phyloP scores from a whole-genome alignment of 2,329 filamentous ascomycete genomes.

The Reticulascus tulasneorum region DNA sequence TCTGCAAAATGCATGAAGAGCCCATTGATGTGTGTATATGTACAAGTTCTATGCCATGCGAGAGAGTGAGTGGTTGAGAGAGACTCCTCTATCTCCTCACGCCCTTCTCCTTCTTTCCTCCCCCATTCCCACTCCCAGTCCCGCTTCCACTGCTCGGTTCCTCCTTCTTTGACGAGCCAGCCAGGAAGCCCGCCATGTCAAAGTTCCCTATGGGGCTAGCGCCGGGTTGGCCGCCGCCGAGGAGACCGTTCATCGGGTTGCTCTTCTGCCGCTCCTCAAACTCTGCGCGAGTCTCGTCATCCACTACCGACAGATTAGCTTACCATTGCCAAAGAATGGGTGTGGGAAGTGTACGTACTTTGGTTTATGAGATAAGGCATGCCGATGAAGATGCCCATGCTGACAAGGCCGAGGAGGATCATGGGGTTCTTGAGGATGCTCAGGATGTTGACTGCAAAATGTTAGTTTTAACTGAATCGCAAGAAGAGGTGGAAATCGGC shows the following conservation, averaged over 20 bases:
- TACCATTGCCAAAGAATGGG: not conserved
- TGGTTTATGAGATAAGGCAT: conserved; percentile 96
- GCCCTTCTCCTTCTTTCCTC: conserved; percentile 36
- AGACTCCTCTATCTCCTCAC: conserved; percentile 29
- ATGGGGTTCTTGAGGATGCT: conserved; percentile 89
- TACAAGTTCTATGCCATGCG: too few relatives aligned
- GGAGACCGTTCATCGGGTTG: conserved; percentile 59
- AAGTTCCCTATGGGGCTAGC: conserved; percentile 49
- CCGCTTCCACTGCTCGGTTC: conserved; percentile 29
- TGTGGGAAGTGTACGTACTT: conserved; percentile 56
- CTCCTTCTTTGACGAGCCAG: conserved; percentile 47
- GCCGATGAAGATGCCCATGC: conserved; percentile 78
- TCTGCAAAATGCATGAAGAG: too few relatives aligned
- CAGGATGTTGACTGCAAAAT: conserved; percentile 74
- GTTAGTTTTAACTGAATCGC: too few relatives aligned
- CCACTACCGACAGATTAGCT: conserved; percentile 60
- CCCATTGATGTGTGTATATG: too few relatives aligned
- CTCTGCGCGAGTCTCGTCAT: conserved; percentile 90
- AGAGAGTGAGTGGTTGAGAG: too few relatives aligned
- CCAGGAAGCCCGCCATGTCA: conserved; percentile 61
- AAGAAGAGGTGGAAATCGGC: too few relatives aligned
- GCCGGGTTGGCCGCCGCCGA: conserved; percentile 30
- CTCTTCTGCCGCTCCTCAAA: conserved; percentile 87
- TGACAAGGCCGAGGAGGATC: conserved; percentile 87
- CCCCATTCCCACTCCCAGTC: conserved; percentile 16